A percentile compares a stretch with the other conserved stretches of the same genome.
Conservation (phyloP, 352 stramenopile genomes). For the Phytopythium oedochilum region DNA sequence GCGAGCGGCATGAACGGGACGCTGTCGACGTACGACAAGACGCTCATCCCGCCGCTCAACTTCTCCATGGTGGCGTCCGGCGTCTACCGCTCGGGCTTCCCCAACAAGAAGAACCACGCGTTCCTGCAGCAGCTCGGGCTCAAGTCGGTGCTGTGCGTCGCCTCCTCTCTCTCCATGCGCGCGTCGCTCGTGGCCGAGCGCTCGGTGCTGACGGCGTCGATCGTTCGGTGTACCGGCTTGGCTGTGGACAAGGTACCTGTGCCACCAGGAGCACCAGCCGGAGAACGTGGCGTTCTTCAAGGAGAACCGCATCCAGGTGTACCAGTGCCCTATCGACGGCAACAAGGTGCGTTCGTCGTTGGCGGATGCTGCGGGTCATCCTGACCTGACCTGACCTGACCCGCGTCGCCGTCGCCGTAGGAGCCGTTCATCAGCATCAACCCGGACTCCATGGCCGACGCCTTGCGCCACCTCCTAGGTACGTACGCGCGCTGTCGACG, state of each 20-base stretch:
- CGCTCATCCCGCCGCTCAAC: slow-evolving; percentile 86
- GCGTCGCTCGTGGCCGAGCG: no score
- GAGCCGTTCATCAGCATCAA: slow-evolving; percentile 89
- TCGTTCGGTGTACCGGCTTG: neutral
- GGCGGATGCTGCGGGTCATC: no score
- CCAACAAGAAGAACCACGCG: slow-evolving; percentile 84
- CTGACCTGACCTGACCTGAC: no score
- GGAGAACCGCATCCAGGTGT: slow-evolving; percentile 74
- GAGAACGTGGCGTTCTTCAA: slow-evolving; percentile 83
- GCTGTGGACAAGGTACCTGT: slow-evolving; percentile 47
- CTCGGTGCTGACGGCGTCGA: no score
- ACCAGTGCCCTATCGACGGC: slow-evolving; percentile 83
- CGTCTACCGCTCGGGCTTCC: slow-evolving; percentile 86
- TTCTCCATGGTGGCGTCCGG: slow-evolving; percentile 88
- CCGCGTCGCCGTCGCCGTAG: no score
- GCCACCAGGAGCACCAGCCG: slow-evolving; percentile 77
- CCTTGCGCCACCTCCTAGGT: slow-evolving; percentile 76
- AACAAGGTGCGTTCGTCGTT: slow-evolving; percentile 87
- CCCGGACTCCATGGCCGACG: slow-evolving; percentile 71
- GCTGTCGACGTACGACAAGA: slow-evolving; percentile 87
- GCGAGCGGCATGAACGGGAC: neutral
- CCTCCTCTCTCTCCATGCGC: no score
- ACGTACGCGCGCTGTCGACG: neutral
- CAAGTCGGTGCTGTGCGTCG: slow-evolving; percentile 80
- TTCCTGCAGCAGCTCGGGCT: slow-evolving; percentile 85